A percentile compares a stretch with the other conserved stretches of the same genome.
phyloP scores from a whole-genome alignment of 1,139 yeast genomes.

The Ashbya aceris region DNA sequence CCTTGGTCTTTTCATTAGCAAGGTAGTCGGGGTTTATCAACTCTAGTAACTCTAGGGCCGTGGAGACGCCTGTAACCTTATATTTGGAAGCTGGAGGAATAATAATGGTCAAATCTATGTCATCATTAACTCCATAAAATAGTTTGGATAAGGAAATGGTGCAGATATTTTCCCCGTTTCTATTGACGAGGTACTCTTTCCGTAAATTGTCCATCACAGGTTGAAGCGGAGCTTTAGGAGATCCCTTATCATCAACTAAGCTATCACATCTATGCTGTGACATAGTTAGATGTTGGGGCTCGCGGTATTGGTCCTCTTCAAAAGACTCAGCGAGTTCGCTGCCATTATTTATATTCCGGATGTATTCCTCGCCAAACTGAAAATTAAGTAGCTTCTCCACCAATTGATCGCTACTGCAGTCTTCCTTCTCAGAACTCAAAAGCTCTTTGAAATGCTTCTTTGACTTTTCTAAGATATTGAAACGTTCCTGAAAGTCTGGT shows the following conservation, averaged over 20 bases:
- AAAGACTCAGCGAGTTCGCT: conserved; percentile 1
- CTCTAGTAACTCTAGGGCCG: conserved; percentile 29
- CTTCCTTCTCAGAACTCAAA: conserved; percentile 1
- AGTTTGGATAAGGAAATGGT: conserved; percentile 33
- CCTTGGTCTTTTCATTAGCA: conserved; percentile 10
- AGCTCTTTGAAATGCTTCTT: conserved; percentile 8
- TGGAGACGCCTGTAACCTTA: conserved; percentile 27
- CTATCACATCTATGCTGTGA: neutral
- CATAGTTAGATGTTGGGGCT: neutral
- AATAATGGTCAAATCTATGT: conserved; percentile 34
- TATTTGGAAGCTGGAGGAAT: conserved; percentile 13
- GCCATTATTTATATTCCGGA: conserved; percentile 2
- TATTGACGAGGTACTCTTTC: conserved; percentile 30
- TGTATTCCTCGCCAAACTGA: conserved; percentile 17
- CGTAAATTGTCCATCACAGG: conserved; percentile 19
- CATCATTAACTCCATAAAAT: conserved; percentile 43
- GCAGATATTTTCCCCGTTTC: conserved; percentile 29
- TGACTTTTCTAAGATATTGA: conserved; percentile 9
- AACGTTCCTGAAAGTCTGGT: conserved; percentile 10
- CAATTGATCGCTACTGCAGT: conserved; percentile 21
- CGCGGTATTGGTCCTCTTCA: neutral
- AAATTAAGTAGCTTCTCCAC: conserved; percentile 20
- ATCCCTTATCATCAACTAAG: neutral
- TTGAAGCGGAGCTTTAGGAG: neutral
- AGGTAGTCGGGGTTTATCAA: conserved; percentile 25